Evolutionary conservation across 2,329 filamentous ascomycete species (phyloP).

Genomic region (Sclerotinia minor): DNA sequence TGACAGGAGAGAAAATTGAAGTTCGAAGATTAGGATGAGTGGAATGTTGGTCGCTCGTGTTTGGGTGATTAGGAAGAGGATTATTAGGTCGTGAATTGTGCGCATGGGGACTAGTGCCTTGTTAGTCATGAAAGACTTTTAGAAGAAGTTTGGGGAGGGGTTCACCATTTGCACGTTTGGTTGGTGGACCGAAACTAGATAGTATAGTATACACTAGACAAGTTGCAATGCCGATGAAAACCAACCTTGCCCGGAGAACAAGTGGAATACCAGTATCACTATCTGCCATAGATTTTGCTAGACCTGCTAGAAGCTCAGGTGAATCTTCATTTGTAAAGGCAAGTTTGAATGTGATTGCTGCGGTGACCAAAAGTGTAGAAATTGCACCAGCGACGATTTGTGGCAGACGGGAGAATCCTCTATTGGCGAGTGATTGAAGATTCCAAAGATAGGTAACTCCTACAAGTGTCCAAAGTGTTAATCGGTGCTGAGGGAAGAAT

Average conservation of each 20-base stretch:
- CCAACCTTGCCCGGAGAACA: slow-evolving; percentile 45
- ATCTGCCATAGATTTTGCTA: slow-evolving; percentile 41
- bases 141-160: not conserved
- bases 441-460: slow-evolving; percentile 65
- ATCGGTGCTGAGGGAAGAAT: slow-evolving; percentile 64
- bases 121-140: slow-evolving; percentile 5
- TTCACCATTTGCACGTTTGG: slow-evolving; percentile 34
- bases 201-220: slow-evolving; percentile 46
- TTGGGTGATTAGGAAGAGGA: slow-evolving; percentile 82
- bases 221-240: slow-evolving; percentile 49
- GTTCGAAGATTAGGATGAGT: slow-evolving; percentile 73
- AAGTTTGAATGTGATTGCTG: slow-evolving; percentile 81
- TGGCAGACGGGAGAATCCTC: slow-evolving; percentile 37
- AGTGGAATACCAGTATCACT: slow-evolving; percentile 35
- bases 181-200: slow-evolving; percentile 43
- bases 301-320: slow-evolving; percentile 68
- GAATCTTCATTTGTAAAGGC: slow-evolving; percentile 86
- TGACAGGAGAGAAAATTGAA: slow-evolving; percentile 57
- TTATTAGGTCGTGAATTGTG: slow-evolving; percentile 69
- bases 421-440: slow-evolving; percentile 34
- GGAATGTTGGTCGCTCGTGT: slow-evolving; percentile 83
- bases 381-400: slow-evolving; percentile 39
- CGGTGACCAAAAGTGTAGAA: slow-evolving; percentile 48
- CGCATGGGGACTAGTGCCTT: slow-evolving; percentile 34
- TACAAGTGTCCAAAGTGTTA: slow-evolving; percentile 73